Conservation (phyloP, 2,329 filamentous ascomycete genomes). For the Cladophialophora yegresii region DNA sequence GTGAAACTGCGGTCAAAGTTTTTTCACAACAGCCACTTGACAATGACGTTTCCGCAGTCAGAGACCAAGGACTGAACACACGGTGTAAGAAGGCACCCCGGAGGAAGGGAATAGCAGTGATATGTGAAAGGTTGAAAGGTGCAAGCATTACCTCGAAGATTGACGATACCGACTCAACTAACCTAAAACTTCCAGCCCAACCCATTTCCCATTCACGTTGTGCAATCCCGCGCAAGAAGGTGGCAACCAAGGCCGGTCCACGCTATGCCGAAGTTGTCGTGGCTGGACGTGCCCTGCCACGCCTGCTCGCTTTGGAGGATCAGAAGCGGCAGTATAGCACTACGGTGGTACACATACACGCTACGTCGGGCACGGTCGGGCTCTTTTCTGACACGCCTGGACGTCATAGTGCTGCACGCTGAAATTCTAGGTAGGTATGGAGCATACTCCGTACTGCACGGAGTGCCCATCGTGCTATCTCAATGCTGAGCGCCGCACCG, state of each 20-base stretch:
- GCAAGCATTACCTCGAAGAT: background rate
- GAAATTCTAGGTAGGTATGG: background rate
- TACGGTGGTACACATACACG: too few relatives aligned
- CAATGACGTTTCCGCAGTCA: background rate
- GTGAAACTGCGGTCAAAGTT: conserved; percentile 5
- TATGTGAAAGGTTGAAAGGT: background rate
- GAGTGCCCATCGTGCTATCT: background rate
- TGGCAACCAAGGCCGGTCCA: background rate
- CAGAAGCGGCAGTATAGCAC: background rate
- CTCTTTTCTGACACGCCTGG: background rate
- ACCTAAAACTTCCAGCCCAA: background rate
- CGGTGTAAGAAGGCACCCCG: background rate
- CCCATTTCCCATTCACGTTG: background rate
- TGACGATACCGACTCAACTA: background rate
- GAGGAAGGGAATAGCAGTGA: background rate
- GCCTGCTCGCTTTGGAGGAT: background rate
- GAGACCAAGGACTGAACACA: background rate
- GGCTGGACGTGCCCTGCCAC: too few relatives aligned
- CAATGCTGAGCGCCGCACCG: background rate
- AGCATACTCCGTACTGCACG: background rate
- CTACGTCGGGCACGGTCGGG: background rate
- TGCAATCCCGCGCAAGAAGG: background rate
- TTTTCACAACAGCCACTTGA: background rate
- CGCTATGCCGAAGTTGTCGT: background rate
- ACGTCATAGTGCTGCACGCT: background rate